These are phyloP conservation scores for Clavulina sp. DNA, from an alignment of 768 basidiomycete species.

Conservation along the genomic window DNA sequence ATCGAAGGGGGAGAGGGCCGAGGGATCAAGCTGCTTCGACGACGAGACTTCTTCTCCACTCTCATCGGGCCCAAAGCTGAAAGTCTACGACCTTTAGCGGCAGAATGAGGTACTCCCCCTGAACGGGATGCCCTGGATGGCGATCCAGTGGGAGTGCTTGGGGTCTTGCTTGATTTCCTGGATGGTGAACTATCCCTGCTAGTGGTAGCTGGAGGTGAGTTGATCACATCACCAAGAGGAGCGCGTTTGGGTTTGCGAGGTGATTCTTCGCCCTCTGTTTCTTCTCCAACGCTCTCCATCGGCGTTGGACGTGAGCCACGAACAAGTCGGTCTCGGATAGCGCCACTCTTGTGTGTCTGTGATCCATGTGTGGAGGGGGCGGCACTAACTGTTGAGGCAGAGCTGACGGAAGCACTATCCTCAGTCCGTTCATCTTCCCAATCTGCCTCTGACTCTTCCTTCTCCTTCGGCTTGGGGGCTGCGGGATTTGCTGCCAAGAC, in stretches of 20 bases:
- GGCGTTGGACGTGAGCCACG: slow-evolving; percentile 28
- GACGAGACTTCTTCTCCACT: slow-evolving; percentile 46
- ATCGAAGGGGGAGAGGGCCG: not conserved
- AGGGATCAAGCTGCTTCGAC: slow-evolving; percentile 63
- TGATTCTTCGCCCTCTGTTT: slow-evolving; percentile 39
- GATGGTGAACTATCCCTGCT: slow-evolving; percentile 9
- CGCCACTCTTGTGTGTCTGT: slow-evolving; percentile 24
- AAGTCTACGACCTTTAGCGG: slow-evolving; percentile 34
- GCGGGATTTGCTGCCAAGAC: slow-evolving; percentile 21
- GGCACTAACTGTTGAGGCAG: slow-evolving; percentile 21
- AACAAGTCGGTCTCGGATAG: slow-evolving; percentile 30
- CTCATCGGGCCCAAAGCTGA: slow-evolving; percentile 67
- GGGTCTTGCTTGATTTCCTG: slow-evolving; percentile 13
- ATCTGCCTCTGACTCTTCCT: slow-evolving; percentile 35
- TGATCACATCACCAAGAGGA: slow-evolving; percentile 58
- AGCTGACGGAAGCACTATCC: slow-evolving; percentile 46
- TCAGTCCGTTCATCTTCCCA: slow-evolving; percentile 86
- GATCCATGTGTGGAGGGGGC: not conserved
- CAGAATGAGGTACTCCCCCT: slow-evolving; percentile 21
- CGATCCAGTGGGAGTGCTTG: slow-evolving; percentile 22
- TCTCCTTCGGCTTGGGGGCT: slow-evolving; percentile 9
- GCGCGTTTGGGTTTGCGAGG: too few relatives aligned
- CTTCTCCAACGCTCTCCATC: slow-evolving; percentile 51
- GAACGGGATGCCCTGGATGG: slow-evolving; percentile 37
- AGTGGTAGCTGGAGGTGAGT: slow-evolving; percentile 11